Percentiles rank a stretch among this genome's conserved stretches.
Conservation (phyloP, 2,329 filamentous ascomycete genomes). For the Fusarium illudens region DNA sequence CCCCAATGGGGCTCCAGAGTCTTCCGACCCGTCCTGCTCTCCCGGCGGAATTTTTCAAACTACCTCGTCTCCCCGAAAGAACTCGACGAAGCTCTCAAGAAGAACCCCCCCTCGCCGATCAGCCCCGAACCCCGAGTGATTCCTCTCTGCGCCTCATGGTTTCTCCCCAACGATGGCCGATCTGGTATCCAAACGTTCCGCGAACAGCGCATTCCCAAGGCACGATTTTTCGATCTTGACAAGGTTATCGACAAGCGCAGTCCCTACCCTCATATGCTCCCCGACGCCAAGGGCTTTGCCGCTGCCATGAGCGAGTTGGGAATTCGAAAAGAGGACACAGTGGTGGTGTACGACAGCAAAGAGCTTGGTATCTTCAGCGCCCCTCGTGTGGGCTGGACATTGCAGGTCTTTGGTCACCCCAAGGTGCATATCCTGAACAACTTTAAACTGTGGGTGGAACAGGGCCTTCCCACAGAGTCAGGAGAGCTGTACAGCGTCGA, state of each 20-base stretch:
- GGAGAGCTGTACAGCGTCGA: constrained; percentile 75
- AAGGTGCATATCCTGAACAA: constrained; percentile 94
- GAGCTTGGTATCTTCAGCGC: constrained; percentile 95
- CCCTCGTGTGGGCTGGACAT: constrained; percentile 91
- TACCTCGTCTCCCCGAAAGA: constrained; percentile 89
- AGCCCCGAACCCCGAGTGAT: constrained; percentile 85
- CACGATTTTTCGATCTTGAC: constrained; percentile 97
- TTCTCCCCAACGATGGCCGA: constrained; percentile 89
- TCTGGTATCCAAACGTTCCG: constrained; percentile 83
- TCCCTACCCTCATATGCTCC: constrained; percentile 97
- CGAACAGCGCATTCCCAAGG: constrained; percentile 83
- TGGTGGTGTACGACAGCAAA: constrained; percentile 93
- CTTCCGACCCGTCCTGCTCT: constrained; percentile 43
- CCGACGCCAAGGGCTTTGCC: constrained; percentile 80
- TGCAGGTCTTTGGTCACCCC: constrained; percentile 87
- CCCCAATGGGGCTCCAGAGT: constrained; percentile 48
- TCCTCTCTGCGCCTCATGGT: constrained; percentile 93
- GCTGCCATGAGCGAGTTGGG: constrained; percentile 89
- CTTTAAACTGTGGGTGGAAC: constrained; percentile 90
- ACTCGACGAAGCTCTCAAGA: constrained; percentile 81
- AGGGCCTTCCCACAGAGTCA: constrained; percentile 83
- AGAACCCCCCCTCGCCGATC: constrained; percentile 80
- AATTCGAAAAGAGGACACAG: constrained; percentile 84
- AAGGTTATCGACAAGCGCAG: constrained; percentile 86
- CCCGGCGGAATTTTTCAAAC: constrained; percentile 66